These are phyloP conservation scores for Trichoderma orchidacearum DNA, from an alignment of 495 filamentous ascomycete genomes.

Conservation along the genomic window DNA sequence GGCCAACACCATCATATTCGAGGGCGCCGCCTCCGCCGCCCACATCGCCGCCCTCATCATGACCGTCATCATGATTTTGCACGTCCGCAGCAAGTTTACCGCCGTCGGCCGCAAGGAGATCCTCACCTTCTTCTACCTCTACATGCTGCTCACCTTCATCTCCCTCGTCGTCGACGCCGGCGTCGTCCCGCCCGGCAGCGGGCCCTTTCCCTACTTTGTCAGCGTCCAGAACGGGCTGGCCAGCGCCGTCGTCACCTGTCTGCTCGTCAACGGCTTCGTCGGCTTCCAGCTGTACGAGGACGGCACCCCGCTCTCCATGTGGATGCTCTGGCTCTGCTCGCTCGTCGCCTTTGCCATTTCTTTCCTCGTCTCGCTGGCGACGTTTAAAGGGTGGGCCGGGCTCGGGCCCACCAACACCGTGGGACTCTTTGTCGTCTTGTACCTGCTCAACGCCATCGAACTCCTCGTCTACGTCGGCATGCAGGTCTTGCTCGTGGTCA, in stretches of 20 bases:
- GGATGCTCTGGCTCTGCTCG: constrained; percentile 72
- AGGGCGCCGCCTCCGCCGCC: constrained; percentile 80
- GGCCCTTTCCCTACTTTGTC: constrained; percentile 79
- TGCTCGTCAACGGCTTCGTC: constrained; percentile 95
- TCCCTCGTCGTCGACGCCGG: constrained; percentile 90
- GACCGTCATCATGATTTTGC: constrained; percentile 93
- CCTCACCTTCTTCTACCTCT: constrained; percentile 93
- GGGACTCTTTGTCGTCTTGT: constrained; percentile 84
- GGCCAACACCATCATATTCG: constrained; percentile 96
- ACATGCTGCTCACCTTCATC: constrained; percentile 74
- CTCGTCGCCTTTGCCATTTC: constrained; percentile 75
- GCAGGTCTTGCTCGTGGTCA: constrained; percentile 76
- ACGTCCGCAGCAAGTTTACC: constrained; percentile 94
- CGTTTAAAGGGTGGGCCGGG: constrained; percentile 86
- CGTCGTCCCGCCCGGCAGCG: constrained; percentile 71
- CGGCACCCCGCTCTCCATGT: constrained; percentile 88
- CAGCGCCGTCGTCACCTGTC: constrained; percentile 78
- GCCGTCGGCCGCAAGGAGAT: constrained; percentile 98
- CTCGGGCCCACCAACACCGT: constrained; percentile 72
- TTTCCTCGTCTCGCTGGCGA: constrained; percentile 75
- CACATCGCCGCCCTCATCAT: constrained; percentile 86
- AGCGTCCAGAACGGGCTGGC: constrained; percentile 79
- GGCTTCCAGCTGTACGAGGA: constrained; percentile 99
- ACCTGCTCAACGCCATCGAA: constrained; percentile 78
- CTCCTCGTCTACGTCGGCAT: constrained; percentile 75